Conservation (phyloP, 1,284 basidiomycete species). For the Cryptococcus sp. region DNA sequence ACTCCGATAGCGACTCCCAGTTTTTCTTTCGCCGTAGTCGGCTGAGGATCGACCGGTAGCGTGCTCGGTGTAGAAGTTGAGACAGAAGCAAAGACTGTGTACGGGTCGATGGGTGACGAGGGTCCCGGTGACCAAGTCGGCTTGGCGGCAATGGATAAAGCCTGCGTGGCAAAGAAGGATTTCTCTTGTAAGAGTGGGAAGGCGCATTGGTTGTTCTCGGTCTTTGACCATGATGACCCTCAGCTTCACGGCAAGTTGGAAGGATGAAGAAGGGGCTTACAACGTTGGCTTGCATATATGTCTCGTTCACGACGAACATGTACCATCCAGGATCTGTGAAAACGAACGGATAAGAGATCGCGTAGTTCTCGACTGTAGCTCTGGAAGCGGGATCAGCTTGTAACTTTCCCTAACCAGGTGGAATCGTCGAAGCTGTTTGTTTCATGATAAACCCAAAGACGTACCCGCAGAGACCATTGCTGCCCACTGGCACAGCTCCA, state of each 20-base stretch:
- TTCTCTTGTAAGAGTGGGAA: constrained; percentile 30
- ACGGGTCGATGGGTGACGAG: constrained; percentile 22
- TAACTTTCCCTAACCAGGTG: not conserved
- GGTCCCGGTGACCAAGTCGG: constrained; percentile 29
- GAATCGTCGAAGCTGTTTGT: not conserved
- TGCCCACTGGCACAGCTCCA: constrained; percentile 23
- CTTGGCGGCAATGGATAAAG: constrained; percentile 35
- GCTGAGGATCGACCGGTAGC: constrained; percentile 31
- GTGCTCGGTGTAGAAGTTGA: constrained; percentile 26
- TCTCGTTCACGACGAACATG: constrained; percentile 51
- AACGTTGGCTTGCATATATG: constrained; percentile 43
- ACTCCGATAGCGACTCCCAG: constrained; percentile 39
- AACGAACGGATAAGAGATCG: constrained; percentile 34
- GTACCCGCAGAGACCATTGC: constrained; percentile 44
- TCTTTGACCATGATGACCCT: constrained; percentile 4
- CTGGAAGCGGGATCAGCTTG: constrained; percentile 15
- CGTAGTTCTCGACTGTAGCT: constrained; percentile 32
- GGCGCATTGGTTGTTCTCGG: constrained; percentile 36
- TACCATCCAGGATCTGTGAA: constrained; percentile 48
- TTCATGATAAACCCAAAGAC: not conserved
- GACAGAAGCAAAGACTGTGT: constrained; percentile 41
- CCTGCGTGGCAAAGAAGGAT: constrained; percentile 47
- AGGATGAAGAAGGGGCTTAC: constrained; percentile 25
- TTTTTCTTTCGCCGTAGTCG: constrained; percentile 18
- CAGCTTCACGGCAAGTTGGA: not conserved